Conservation (phyloP, 352 stramenopile species). For the Globisporangium cederbergense region DNA sequence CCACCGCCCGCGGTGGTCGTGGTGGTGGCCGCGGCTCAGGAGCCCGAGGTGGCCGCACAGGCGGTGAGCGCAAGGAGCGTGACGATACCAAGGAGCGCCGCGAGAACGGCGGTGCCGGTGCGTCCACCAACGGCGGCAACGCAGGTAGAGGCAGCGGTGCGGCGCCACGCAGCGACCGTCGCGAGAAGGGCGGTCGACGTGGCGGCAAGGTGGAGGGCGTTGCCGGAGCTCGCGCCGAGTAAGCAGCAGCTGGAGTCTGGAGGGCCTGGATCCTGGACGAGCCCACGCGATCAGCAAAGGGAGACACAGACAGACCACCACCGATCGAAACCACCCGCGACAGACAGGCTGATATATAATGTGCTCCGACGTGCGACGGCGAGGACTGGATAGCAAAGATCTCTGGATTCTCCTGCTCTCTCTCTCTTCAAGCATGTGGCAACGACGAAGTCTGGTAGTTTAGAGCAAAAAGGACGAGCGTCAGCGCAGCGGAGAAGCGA, state of each 20-base stretch:
- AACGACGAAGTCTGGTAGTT: background rate
- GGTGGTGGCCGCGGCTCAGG: conserved; percentile 45
- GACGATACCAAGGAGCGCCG: conserved; percentile 50
- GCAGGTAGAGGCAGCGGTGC: conserved; percentile 14
- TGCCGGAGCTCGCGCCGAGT: conserved; percentile 40
- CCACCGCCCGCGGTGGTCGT: conserved; percentile 41
- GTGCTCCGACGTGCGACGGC: background rate
- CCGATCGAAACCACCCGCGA: conserved; percentile 15
- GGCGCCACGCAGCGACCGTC: conserved; percentile 34
- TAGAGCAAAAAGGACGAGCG: conserved; percentile 10
- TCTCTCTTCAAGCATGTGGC: background rate
- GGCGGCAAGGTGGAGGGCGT: conserved; percentile 59
- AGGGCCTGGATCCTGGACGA: background rate
- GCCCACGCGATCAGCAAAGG: conserved; percentile 6
- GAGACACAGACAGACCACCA: conserved; percentile 23
- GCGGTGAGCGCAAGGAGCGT: conserved; percentile 63
- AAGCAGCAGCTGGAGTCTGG: conserved; percentile 16
- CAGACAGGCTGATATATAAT: conserved; percentile 18
- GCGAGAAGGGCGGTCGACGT: conserved; percentile 65
- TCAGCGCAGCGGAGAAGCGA: background rate
- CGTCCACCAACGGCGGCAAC: conserved; percentile 36
- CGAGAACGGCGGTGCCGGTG: conserved; percentile 18
- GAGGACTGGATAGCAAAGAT: background rate
- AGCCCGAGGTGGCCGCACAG: conserved; percentile 42
- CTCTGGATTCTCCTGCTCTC: background rate